Conservation (phyloP, 2,329 filamentous ascomycete species). For the Colletotrichum zoysiae region DNA sequence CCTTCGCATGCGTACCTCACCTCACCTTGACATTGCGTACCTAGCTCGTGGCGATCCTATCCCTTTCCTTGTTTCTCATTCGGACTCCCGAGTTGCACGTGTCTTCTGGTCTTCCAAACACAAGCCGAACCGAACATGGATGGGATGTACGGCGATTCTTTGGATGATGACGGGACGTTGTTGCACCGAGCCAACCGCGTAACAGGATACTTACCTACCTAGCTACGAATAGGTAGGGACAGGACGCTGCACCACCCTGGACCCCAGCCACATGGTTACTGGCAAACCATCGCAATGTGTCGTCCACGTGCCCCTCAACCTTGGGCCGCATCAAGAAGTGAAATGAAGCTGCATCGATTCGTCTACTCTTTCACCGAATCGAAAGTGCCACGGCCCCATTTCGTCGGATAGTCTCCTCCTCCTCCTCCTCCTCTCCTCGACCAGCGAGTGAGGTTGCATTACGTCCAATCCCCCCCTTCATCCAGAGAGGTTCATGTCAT, state of each 20-base stretch:
- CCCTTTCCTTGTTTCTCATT: constrained; percentile 4
- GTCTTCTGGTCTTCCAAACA: constrained; percentile 8
- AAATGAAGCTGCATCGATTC: neutral
- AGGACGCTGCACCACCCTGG: neutral
- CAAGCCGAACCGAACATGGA: constrained; percentile 5
- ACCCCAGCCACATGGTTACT: neutral
- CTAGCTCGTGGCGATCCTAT: constrained; percentile 21
- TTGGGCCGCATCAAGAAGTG: neutral
- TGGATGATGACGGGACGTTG: constrained; percentile 26
- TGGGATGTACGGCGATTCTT: constrained; percentile 24
- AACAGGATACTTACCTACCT: neutral
- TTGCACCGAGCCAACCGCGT: constrained; percentile 23
- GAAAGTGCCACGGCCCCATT: neutral
- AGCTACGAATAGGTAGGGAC: neutral
- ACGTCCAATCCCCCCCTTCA: neutral
- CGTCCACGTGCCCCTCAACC: neutral
- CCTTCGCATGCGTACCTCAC: constrained; percentile 17
- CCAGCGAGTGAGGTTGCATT: neutral
- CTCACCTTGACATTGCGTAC: constrained; percentile 9
- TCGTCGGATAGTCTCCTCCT: neutral
- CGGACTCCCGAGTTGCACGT: constrained; percentile 16
- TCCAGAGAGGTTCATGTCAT: constrained; percentile 4
- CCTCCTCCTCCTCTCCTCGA: neutral
- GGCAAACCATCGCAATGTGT: neutral
- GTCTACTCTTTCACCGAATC: neutral